A percentile compares a stretch with the other conserved stretches of the same genome.
These are phyloP conservation scores for Plantago elongata DNA, from an alignment of 257 asterid species.

Conservation along the genomic window DNA sequence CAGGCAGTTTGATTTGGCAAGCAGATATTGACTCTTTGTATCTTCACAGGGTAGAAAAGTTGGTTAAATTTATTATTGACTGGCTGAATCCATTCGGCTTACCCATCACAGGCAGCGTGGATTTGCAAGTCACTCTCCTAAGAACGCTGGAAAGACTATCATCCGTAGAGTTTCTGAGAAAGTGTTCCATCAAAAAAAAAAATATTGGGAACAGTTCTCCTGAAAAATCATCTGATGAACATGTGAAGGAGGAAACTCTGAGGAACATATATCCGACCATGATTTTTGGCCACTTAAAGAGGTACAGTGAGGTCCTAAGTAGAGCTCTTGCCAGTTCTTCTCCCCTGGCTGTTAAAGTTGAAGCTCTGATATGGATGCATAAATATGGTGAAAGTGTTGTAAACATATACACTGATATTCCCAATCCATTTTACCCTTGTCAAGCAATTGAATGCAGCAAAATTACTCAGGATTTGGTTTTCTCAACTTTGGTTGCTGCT, in stretches of 20 bases:
- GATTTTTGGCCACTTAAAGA: slow-evolving; percentile 56
- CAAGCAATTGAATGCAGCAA: slow-evolving; percentile 63
- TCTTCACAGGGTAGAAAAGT: slow-evolving; percentile 56
- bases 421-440: slow-evolving; percentile 55
- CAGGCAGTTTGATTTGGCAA: slow-evolving; percentile 38
- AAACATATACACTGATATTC: slow-evolving; percentile 32
- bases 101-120: slow-evolving; percentile 50
- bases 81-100: slow-evolving; percentile 56
- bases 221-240: slow-evolving; percentile 31
- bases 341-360: slow-evolving; percentile 75
- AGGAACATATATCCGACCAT: slow-evolving; percentile 38
- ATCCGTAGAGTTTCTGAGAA: slow-evolving; percentile 58
- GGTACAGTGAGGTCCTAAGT: slow-evolving; percentile 48
- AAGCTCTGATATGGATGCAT: slow-evolving; percentile 73
- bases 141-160: slow-evolving; percentile 69
- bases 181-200: slow-evolving; percentile 47
- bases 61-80: slow-evolving; percentile 42
- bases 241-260: slow-evolving; percentile 37
- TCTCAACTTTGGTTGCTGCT: slow-evolving; percentile 63
- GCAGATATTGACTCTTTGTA: slow-evolving; percentile 39
- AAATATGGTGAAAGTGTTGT: slow-evolving; percentile 61
- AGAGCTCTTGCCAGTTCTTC: slow-evolving; percentile 63
- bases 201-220: slow-evolving; percentile 31
- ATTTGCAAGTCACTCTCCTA: slow-evolving; percentile 66
- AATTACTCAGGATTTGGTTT: slow-evolving; percentile 56